phyloP scores from a whole-genome alignment of 495 filamentous ascomycete genomes.

The Letharia columbiana region DNA sequence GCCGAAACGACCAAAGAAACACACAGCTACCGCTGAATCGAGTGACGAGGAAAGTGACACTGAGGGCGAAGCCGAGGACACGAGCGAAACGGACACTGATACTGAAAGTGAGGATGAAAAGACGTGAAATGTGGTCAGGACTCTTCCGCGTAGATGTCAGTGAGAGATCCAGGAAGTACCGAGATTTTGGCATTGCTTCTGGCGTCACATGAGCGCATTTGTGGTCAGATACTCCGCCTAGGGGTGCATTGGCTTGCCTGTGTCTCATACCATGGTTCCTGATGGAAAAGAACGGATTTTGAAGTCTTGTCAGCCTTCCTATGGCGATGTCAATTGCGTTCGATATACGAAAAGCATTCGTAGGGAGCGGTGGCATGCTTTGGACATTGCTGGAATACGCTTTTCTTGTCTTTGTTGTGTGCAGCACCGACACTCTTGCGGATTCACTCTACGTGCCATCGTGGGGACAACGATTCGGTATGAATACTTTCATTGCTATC shows the following conservation, averaged over 20 bases:
- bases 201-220: neutral
- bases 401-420: too few relatives aligned
- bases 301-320: neutral
- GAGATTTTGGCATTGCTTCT: neutral
- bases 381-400: too few relatives aligned
- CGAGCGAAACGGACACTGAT: conserved; percentile 73
- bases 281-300: neutral
- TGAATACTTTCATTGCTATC: neutral
- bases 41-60: conserved; percentile 72
- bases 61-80: conserved; percentile 69
- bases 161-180: neutral
- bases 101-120: conserved; percentile 60
- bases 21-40: conserved; percentile 33
- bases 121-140: neutral
- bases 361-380: neutral
- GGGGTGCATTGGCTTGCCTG: neutral
- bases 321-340: neutral
- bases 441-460: too few relatives aligned
- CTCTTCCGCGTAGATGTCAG: neutral
- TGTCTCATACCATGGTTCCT: neutral
- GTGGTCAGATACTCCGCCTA: neutral
- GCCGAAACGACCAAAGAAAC: conserved; percentile 45
- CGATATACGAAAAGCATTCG: neutral
- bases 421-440: too few relatives aligned
- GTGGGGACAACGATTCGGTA: neutral